These are phyloP conservation scores for Beta lomatogona DNA, from an alignment of 179 eudicot genomes.

Conservation along the genomic window DNA sequence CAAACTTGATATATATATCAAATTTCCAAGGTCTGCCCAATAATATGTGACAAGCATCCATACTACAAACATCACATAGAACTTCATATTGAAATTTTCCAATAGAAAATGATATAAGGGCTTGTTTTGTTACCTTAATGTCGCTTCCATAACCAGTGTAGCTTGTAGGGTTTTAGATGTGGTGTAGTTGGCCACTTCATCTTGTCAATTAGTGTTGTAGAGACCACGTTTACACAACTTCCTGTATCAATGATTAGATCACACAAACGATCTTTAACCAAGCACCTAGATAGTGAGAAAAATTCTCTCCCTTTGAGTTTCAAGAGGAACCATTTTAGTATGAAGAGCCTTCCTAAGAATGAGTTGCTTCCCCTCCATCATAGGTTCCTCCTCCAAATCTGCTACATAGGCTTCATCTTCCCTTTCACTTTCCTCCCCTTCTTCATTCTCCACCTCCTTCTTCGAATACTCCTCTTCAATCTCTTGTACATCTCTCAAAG, in stretches of 20 bases:
- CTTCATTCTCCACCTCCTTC: no score
- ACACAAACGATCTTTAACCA: neutral
- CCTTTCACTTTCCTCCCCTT: no score
- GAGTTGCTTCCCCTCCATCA: neutral
- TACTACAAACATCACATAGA: no score
- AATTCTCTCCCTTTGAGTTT: neutral
- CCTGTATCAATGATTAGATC: neutral
- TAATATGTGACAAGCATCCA: no score
- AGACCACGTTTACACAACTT: neutral
- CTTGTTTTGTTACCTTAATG: neutral
- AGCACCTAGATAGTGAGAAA: neutral
- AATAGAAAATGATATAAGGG: neutral
- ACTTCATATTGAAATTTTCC: neutral
- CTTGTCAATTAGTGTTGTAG: neutral
- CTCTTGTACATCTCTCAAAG: no score
- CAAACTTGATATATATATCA: no score
- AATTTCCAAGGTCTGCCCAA: no score
- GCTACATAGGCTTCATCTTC: no score
- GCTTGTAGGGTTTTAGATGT: neutral
- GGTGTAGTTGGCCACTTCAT: neutral
- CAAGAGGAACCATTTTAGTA: neutral
- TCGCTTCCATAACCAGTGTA: conserved; percentile 7
- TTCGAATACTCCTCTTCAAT: no score
- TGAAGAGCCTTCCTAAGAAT: neutral
- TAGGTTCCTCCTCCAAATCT: neutral